Percentiles rank a stretch among this genome's conserved stretches.
Evolutionary conservation across 371 early-diverging fungal genomes (phyloP).

Genomic region (Fennellomyces sp.): DNA sequence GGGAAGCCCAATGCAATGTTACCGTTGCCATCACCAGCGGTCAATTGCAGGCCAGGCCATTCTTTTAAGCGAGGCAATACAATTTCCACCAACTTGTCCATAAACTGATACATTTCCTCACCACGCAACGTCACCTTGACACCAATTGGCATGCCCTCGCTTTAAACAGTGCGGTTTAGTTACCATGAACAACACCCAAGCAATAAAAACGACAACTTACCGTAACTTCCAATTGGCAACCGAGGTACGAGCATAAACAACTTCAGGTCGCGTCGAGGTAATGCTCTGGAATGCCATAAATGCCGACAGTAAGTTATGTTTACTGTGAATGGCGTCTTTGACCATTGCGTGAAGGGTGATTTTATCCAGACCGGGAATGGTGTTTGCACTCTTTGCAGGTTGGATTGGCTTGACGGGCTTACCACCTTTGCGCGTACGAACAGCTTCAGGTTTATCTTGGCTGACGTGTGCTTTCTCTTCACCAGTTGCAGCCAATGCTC

Average conservation of each 20-base stretch:
- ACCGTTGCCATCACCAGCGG: conserved; percentile 83
- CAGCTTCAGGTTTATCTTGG: conserved; percentile 10
- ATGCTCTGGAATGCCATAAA: conserved; percentile 92
- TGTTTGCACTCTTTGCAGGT: conserved; percentile 46
- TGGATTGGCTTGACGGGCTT: conserved; percentile 61
- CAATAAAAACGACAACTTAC: conserved; percentile 36
- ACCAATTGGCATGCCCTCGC: conserved; percentile 90
- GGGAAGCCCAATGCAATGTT: conserved; percentile 86
- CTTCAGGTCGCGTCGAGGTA: conserved; percentile 81
- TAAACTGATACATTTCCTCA: conserved; percentile 88
- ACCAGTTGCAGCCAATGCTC: conserved; percentile 20
- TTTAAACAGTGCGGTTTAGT: conserved; percentile 8
- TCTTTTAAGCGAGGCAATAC: conserved; percentile 94
- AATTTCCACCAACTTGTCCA: conserved; percentile 93
- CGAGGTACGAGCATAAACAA: conserved; percentile 80
- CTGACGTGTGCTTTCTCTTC: not conserved
- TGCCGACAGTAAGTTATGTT: conserved; percentile 86
- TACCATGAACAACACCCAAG: not conserved
- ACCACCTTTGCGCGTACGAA: conserved; percentile 59
- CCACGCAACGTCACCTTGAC: conserved; percentile 80
- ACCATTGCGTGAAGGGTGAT: conserved; percentile 80
- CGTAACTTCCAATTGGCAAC: conserved; percentile 87
- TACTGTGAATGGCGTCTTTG: conserved; percentile 86
- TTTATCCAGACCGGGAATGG: conserved; percentile 68
- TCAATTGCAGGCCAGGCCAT: conserved; percentile 81